These are phyloP conservation scores for Teratosphaeria gauchensis DNA, from an alignment of 2,329 filamentous ascomycete genomes.

Conservation along the genomic window DNA sequence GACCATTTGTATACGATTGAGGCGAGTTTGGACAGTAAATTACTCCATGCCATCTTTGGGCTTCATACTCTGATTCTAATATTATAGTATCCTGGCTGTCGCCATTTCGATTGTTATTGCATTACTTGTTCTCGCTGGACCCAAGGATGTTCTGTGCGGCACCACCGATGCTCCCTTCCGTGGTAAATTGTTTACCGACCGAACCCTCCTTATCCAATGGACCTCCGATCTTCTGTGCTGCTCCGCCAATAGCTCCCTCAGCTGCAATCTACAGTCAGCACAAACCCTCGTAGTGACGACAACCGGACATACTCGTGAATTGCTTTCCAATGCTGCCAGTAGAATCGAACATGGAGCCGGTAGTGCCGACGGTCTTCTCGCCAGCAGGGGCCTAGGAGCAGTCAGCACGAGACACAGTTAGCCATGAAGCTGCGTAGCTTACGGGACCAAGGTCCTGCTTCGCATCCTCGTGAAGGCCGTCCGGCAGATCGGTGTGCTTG, in stretches of 20 bases:
- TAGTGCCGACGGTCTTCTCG: conserved; percentile 17
- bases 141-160: conserved; percentile 28
- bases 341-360: conserved; percentile 19
- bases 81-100: no score
- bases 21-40: no score
- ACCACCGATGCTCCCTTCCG: conserved; percentile 27
- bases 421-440: background rate
- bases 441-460: conserved; percentile 11
- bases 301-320: conserved; percentile 19
- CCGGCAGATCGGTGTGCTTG: conserved; percentile 12
- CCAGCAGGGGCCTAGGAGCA: conserved; percentile 6
- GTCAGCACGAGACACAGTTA: conserved; percentile 1
- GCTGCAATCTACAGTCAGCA: background rate
- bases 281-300: background rate
- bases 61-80: no score
- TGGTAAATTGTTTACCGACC: conserved; percentile 32
- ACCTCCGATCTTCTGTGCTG: conserved; percentile 29
- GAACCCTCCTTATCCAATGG: conserved; percentile 27
- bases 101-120: no score
- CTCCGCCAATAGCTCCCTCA: conserved; percentile 27
- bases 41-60: no score
- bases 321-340: conserved; percentile 27
- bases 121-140: conserved; percentile 12
- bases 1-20: no score
- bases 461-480: conserved; percentile 17